These are phyloP conservation scores for Rhizophagus clarus DNA, from an alignment of 192 early-diverging fungal species.

Conservation along the genomic window DNA sequence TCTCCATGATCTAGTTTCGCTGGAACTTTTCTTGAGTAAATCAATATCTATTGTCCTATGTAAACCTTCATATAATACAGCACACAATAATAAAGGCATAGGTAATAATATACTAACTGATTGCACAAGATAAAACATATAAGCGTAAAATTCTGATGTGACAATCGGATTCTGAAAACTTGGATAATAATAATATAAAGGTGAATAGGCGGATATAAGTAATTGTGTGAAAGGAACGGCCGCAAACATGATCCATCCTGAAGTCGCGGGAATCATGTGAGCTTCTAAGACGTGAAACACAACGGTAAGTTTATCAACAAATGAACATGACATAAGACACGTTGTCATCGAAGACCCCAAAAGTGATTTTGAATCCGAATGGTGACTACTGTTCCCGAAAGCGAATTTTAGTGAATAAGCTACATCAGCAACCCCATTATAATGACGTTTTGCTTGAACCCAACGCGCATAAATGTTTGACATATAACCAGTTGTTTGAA, in stretches of 20 bases:
- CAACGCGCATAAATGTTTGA: constrained; percentile 61
- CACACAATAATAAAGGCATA: constrained; percentile 45
- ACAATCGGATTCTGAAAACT: constrained; percentile 39
- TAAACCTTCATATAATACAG: constrained; percentile 48
- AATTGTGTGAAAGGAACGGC: constrained; percentile 52
- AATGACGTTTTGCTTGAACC: constrained; percentile 71
- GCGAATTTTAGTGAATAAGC: constrained; percentile 55
- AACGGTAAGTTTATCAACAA: constrained; percentile 42
- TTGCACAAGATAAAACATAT: constrained; percentile 43
- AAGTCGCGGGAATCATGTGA: constrained; percentile 52
- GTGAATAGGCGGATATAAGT: constrained; percentile 29
- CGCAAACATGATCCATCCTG: constrained; percentile 59
- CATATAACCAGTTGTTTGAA: constrained; percentile 54
- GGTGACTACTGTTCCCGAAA: background rate
- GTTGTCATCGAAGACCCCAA: background rate
- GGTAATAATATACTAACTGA: constrained; percentile 45
- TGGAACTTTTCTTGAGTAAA: constrained; percentile 40
- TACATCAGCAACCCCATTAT: constrained; percentile 74
- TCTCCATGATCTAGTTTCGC: constrained; percentile 42
- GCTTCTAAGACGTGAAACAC: constrained; percentile 52
- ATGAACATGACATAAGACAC: constrained; percentile 28
- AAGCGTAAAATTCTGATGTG: constrained; percentile 44
- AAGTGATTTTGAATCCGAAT: background rate
- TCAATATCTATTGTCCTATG: constrained; percentile 47
- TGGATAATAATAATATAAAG: constrained; percentile 19